Conservation (phyloP, 2,329 filamentous ascomycete species). For the Epichloe gansuensis region DNA sequence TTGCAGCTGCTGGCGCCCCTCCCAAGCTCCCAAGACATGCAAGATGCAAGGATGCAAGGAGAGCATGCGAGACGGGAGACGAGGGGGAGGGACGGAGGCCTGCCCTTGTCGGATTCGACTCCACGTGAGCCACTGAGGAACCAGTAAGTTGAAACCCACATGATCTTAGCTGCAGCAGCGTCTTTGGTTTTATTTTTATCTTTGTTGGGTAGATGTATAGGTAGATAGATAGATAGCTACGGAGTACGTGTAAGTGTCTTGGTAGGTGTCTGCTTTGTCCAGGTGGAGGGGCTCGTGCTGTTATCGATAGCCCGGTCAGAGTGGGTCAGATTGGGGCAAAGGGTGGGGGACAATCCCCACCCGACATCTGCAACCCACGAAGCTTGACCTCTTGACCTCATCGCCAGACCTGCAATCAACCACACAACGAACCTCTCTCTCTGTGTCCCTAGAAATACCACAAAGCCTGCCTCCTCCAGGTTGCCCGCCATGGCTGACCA, state of each 20-base stretch:
- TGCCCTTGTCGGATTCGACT: no score
- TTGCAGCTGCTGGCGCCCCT: neutral
- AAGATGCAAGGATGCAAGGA: neutral
- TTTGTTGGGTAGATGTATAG: no score
- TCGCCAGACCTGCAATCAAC: neutral
- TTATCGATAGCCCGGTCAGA: neutral
- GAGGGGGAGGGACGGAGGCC: neutral
- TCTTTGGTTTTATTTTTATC: no score
- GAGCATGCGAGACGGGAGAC: neutral
- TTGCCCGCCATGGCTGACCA: slow-evolving; percentile 42
- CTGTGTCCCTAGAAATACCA: no score
- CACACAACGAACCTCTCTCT: no score
- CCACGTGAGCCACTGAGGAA: no score
- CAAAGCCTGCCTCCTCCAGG: neutral
- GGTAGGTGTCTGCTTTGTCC: no score
- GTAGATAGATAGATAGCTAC: no score
- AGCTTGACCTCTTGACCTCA: neutral
- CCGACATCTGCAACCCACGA: neutral
- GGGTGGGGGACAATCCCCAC: neutral
- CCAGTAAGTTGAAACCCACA: no score
- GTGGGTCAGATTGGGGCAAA: neutral
- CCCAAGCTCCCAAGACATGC: neutral
- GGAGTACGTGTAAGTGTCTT: no score
- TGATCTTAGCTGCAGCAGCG: no score
- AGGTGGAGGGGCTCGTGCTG: neutral